Evolutionary conservation across 2,329 filamentous ascomycete species (phyloP).

Genomic region (Dendryphion nanum): DNA sequence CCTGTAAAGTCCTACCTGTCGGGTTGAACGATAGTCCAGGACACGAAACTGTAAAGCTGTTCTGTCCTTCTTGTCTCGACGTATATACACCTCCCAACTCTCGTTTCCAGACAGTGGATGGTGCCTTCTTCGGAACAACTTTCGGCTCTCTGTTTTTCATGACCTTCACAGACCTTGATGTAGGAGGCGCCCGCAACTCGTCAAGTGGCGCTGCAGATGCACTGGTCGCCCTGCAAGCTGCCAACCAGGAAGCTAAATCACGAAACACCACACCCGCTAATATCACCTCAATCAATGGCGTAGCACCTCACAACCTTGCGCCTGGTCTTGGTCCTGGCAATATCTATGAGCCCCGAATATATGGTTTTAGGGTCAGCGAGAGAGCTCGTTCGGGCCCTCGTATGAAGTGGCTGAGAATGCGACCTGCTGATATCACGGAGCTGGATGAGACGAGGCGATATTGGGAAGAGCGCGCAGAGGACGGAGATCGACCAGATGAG

Average conservation of each 20-base stretch:
- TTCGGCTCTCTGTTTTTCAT: slow-evolving; percentile 97
- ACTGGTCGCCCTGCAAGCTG: slow-evolving; percentile 37
- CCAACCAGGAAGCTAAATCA: slow-evolving; percentile 29
- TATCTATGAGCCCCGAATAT: slow-evolving; percentile 94
- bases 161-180: slow-evolving; percentile 94
- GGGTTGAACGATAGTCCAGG: slow-evolving; percentile 93
- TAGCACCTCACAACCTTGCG: slow-evolving; percentile 81
- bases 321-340: slow-evolving; percentile 78
- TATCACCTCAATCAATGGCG: slow-evolving; percentile 68
- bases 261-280: slow-evolving; percentile 34
- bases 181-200: slow-evolving; percentile 66
- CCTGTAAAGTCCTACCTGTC: slow-evolving; percentile 86
- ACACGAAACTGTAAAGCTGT: slow-evolving; percentile 96
- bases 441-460: slow-evolving; percentile 68
- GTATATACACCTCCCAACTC: slow-evolving; percentile 98
- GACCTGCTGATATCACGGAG: slow-evolving; percentile 75
- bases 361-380: slow-evolving; percentile 93
- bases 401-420: slow-evolving; percentile 94
- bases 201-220: slow-evolving; percentile 32
- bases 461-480: slow-evolving; percentile 39
- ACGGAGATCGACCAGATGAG: slow-evolving; percentile 34
- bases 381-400: slow-evolving; percentile 83
- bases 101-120: slow-evolving; percentile 94
- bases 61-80: slow-evolving; percentile 94
- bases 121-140: slow-evolving; percentile 96